A percentile compares a stretch with the other conserved stretches of the same genome.
Evolutionary conservation across 2,329 filamentous ascomycete genomes (phyloP).

Genomic region (Ophiosphaerella narmari): DNA sequence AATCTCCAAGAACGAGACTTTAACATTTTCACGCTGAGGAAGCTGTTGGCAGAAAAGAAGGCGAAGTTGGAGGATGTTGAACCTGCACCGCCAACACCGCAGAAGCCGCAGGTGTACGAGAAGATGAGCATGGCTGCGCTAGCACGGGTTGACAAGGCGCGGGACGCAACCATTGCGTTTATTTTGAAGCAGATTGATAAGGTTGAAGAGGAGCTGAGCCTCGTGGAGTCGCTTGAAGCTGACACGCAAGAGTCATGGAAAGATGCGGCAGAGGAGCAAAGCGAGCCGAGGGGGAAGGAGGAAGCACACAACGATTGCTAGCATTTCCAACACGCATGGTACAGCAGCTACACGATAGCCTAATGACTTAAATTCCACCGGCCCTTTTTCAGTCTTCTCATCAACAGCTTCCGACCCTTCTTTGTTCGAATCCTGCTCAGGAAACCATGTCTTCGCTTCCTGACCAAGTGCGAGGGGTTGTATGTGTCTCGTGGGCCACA

Average conservation of each 20-base stretch:
- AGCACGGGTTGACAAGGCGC: constrained; percentile 52
- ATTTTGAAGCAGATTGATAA: constrained; percentile 59
- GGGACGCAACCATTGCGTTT: constrained; percentile 59
- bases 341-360: not conserved
- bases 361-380: constrained; percentile 49
- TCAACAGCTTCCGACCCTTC: constrained; percentile 59
- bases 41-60: constrained; percentile 51
- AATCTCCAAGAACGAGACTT: constrained; percentile 50
- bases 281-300: constrained; percentile 5
- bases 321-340: too few relatives aligned
- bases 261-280: constrained; percentile 12
- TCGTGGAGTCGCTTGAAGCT: constrained; percentile 29
- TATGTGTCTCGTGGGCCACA: constrained; percentile 60
- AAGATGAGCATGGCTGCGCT: constrained; percentile 49
- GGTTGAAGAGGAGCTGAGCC: constrained; percentile 48
- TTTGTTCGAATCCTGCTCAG: constrained; percentile 57
- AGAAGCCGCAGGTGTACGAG: constrained; percentile 48
- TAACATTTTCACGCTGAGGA: constrained; percentile 54
- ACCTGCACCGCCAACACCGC: constrained; percentile 31
- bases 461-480: constrained; percentile 62
- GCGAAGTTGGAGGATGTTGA: constrained; percentile 35
- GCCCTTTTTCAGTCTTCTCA: constrained; percentile 59
- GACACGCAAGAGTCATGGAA: constrained; percentile 20
- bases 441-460: constrained; percentile 67
- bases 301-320: not conserved